Percentiles rank a stretch among this genome's conserved stretches.
These are phyloP conservation scores for Erythrobasidium hasegawianum DNA, from an alignment of 1,284 basidiomycete genomes.

Conservation along the genomic window DNA sequence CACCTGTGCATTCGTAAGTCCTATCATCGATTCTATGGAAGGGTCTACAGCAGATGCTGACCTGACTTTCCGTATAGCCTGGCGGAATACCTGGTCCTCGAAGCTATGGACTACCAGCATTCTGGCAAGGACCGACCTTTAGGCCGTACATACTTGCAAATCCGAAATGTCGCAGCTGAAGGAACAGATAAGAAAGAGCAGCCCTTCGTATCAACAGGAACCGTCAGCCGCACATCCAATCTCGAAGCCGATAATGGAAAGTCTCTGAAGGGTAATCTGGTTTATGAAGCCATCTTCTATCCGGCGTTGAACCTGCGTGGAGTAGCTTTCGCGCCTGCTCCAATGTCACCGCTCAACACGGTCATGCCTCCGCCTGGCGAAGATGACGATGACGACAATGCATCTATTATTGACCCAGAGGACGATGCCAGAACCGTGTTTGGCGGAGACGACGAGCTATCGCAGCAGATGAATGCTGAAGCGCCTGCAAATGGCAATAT, in stretches of 20 bases:
- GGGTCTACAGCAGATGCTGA: too few species aligned
- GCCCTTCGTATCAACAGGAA: conserved; percentile 70
- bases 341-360: conserved; percentile 51
- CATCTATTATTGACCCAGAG: conserved; percentile 34
- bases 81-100: conserved; percentile 62
- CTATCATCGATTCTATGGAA: too few species aligned
- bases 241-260: conserved; percentile 65
- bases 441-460: conserved; percentile 19
- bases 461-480: conserved; percentile 21
- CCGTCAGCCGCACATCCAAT: conserved; percentile 60
- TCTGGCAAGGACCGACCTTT: conserved; percentile 70
- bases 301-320: conserved; percentile 74
- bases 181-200: conserved; percentile 56
- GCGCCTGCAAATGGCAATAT: conserved; percentile 12
- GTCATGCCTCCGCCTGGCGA: conserved; percentile 49
- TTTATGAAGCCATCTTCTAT: conserved; percentile 82
- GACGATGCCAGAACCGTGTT: conserved; percentile 42
- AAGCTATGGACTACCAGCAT: conserved; percentile 95
- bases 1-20: conserved; percentile 56
- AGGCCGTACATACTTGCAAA: conserved; percentile 74
- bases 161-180: conserved; percentile 64
- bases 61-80: conserved; percentile 40
- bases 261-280: conserved; percentile 69
- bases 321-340: conserved; percentile 65
- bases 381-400: conserved; percentile 48